Base-by-base conservation (phyloP, 441 rosid genomes). In the Aleurites moluccanus region DNA sequence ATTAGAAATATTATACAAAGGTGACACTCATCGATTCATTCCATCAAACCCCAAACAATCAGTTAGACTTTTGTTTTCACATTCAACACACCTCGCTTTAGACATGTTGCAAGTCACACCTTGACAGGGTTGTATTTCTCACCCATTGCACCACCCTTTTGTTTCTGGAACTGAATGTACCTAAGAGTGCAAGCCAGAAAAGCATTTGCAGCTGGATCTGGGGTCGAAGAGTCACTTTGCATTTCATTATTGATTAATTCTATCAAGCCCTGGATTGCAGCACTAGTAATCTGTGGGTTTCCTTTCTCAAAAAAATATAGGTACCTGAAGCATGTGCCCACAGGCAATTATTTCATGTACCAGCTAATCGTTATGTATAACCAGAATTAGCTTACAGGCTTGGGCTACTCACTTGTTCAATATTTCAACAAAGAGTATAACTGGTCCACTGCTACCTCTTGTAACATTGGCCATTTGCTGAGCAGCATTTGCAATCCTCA, bases 401-500 rank as follows among this genome's bases (percentile, higher is more conserved):
- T 28, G 15, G 60, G 38, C 30, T 16, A 73, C 80, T 74, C 85
- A 93, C 99, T 96, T 96, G 88, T 96, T 96, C 78, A 96, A 77
- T 79, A 96, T 92, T 85, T 96, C 99, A 23, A 93, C 94, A 73
- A 93, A 93, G 72, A 96, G 96, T 3, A 83, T 78, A 38, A 86
- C 89, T 23, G 96, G 90, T 75, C 93, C 98, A 23, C 88, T 79
- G 84, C 87, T 86, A 75, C 96, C 97, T 69, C 90, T 87, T 42
- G 93, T 75, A 69, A 83, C 89, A 78, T 71, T 89, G 70, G 89
- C 83, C 96, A 96, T 88, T 73, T 93, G 98, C 81, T 96, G 98
- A 69, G 97, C 97, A 53, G 97, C 93, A 78, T 90, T 91, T 70
- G 99, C 99, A 73, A 96, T 96, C 80, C 96, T 92, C 73, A 96